These are phyloP conservation scores for Hypsizygus marmoreus DNA, from an alignment of 768 basidiomycete species.

Conservation along the genomic window DNA sequence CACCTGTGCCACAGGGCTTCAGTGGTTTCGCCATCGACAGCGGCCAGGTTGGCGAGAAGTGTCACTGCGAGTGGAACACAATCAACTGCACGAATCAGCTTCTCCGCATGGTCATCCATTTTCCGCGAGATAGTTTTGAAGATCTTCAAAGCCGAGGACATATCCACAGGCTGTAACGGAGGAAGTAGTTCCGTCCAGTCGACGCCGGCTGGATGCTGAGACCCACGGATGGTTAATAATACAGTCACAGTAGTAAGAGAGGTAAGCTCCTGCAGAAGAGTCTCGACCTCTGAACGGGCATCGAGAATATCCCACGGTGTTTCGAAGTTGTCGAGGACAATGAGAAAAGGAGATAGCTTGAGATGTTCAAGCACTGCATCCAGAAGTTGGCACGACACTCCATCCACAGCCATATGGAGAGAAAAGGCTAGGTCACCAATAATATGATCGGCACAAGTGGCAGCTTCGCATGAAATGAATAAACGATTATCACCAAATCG, in stretches of 20 bases:
- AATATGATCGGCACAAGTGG: constrained; percentile 23
- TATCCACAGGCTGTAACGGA: constrained; percentile 27
- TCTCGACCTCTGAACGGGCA: constrained; percentile 25
- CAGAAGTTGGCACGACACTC: constrained; percentile 13
- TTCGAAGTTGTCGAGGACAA: constrained; percentile 36
- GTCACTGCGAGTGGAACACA: constrained; percentile 35
- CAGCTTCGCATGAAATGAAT: constrained; percentile 32
- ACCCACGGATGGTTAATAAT: constrained; percentile 32
- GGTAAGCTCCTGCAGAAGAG: constrained; percentile 22
- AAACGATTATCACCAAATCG: constrained; percentile 21
- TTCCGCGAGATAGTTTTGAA: constrained; percentile 26
- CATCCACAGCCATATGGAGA: constrained; percentile 17
- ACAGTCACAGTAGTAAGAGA: constrained; percentile 20
- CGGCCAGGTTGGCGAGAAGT: constrained; percentile 31
- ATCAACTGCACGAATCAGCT: constrained; percentile 30
- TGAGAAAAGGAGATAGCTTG: constrained; percentile 13
- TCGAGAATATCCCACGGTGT: constrained; percentile 31
- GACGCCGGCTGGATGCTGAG: constrained; percentile 27
- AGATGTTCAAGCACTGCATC: constrained; percentile 18
- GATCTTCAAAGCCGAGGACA: constrained; percentile 24
- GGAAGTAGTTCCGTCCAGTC: constrained; percentile 25
- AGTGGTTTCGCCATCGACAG: constrained; percentile 30
- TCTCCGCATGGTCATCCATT: constrained; percentile 20
- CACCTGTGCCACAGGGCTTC: constrained; percentile 31
- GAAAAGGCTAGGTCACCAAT: constrained; percentile 21